A percentile compares a stretch with the other conserved stretches of the same genome.
These are phyloP conservation scores for Sequoia sempervirens DNA, from an alignment of 75 land plant genomes.

Conservation along the genomic window DNA sequence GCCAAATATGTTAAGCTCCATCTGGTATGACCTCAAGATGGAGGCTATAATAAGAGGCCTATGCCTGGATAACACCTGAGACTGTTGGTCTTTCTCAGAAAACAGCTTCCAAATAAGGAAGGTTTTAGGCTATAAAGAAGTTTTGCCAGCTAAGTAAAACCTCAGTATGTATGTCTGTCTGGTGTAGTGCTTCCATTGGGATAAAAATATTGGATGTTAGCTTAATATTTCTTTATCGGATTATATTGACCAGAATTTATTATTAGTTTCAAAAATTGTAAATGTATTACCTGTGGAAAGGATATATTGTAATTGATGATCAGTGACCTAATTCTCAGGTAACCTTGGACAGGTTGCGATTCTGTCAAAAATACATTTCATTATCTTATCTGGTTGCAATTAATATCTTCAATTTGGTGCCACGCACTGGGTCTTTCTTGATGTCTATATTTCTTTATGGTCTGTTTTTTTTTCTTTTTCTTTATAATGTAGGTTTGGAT, in stretches of 20 bases:
- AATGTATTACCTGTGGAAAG: neutral
- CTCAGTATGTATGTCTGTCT: neutral
- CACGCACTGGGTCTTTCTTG: neutral
- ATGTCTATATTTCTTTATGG: neutral
- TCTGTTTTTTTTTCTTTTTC: neutral
- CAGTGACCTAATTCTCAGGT: neutral
- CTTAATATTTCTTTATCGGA: neutral
- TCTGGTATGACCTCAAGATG: neutral
- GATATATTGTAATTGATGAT: neutral
- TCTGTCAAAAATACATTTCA: neutral
- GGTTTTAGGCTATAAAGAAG: neutral
- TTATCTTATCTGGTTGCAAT: neutral
- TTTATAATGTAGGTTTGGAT: constrained; percentile 49
- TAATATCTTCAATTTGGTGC: neutral
- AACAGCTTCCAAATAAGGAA: neutral
- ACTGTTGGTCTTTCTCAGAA: neutral
- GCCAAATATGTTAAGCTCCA: too few relatives aligned
- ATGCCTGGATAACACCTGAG: neutral
- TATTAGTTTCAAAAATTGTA: neutral
- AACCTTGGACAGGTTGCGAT: neutral
- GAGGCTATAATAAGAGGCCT: too few relatives aligned
- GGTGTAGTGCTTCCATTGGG: neutral
- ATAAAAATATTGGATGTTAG: neutral
- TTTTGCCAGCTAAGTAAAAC: neutral
- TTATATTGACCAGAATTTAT: neutral